These are phyloP conservation scores for Scenedesmus sp. DNA, from an alignment of 163 green algal genomes.

Conservation along the genomic window DNA sequence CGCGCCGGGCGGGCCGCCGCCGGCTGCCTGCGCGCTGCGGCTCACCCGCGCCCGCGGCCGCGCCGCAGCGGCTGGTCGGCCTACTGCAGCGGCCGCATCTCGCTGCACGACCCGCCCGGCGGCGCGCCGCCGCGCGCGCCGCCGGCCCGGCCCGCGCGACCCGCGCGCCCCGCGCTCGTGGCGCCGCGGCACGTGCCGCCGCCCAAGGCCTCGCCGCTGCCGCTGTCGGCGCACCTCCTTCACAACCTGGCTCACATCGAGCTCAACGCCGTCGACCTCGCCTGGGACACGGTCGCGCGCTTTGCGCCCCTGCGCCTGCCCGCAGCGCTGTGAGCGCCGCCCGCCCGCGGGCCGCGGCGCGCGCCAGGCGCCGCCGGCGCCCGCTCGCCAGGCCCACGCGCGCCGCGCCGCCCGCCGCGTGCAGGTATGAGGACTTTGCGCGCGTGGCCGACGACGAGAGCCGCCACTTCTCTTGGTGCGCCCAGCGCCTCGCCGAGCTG, in stretches of 20 bases:
- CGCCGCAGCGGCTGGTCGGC: constrained; percentile 65
- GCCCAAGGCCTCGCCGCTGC: constrained; percentile 59
- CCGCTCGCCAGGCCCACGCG: constrained; percentile 47
- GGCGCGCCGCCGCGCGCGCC: neutral
- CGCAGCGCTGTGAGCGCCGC: neutral
- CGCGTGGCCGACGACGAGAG: constrained; percentile 92
- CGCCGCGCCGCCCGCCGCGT: constrained; percentile 69
- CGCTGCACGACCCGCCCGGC: constrained; percentile 40
- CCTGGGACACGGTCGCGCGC: constrained; percentile 88
- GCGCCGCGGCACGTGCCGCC: constrained; percentile 59
- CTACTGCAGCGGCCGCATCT: constrained; percentile 52
- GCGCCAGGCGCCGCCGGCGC: too few relatives aligned
- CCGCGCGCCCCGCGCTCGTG: constrained; percentile 64
- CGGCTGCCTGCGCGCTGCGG: too few relatives aligned
- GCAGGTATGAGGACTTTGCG: constrained; percentile 91
- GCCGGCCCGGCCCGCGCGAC: constrained; percentile 51
- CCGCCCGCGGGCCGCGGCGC: neutral
- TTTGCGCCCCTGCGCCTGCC: constrained; percentile 58
- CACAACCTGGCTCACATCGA: constrained; percentile 81
- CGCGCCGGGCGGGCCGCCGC: too few relatives aligned
- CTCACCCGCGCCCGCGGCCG: too few relatives aligned
- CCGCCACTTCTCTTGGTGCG: constrained; percentile 88
- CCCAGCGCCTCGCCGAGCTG: constrained; percentile 88
- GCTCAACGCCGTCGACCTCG: constrained; percentile 93
- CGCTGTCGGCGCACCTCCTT: constrained; percentile 78